Evolutionary conservation across 106 monocot genomes (phyloP).

Genomic region (Hemerocallis citrina): DNA sequence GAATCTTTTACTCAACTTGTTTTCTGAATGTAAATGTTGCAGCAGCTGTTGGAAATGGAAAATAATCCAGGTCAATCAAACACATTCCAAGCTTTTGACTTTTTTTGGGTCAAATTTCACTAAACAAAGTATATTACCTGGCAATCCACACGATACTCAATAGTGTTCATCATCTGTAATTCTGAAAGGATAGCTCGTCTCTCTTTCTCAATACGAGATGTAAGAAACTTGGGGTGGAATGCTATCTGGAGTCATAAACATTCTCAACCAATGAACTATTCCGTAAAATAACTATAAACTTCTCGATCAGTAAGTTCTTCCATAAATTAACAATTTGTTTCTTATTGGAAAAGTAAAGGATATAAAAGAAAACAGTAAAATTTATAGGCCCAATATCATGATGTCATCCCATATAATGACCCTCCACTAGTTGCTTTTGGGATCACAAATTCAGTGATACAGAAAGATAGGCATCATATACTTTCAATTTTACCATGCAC

Average conservation of each 20-base stretch:
- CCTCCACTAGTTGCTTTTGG: no score
- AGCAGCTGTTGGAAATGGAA: conserved; percentile 54
- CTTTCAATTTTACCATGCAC: no score
- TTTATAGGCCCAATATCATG: no score
- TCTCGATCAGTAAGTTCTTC: not conserved
- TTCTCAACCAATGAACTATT: not conserved
- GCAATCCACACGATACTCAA: conserved; percentile 82
- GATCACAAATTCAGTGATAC: no score
- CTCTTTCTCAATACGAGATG: conserved; percentile 76
- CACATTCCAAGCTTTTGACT: no score
- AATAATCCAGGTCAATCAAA: not conserved
- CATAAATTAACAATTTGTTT: no score
- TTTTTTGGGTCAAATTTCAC: no score
- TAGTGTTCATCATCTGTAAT: conserved; percentile 87
- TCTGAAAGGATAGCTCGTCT: conserved; percentile 80
- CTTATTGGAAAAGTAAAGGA: no score
- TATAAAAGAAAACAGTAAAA: no score
- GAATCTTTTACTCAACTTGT: conserved; percentile 90
- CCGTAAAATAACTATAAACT: not conserved
- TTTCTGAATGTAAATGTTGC: conserved; percentile 95
- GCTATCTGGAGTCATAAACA: conserved; percentile 65
- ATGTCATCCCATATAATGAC: no score
- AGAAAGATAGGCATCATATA: no score
- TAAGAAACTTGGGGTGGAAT: conserved; percentile 65
- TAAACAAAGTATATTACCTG: no score